These are phyloP conservation scores for Huiozyma sinensis DNA, from an alignment of 805 yeast species.

Conservation along the genomic window DNA sequence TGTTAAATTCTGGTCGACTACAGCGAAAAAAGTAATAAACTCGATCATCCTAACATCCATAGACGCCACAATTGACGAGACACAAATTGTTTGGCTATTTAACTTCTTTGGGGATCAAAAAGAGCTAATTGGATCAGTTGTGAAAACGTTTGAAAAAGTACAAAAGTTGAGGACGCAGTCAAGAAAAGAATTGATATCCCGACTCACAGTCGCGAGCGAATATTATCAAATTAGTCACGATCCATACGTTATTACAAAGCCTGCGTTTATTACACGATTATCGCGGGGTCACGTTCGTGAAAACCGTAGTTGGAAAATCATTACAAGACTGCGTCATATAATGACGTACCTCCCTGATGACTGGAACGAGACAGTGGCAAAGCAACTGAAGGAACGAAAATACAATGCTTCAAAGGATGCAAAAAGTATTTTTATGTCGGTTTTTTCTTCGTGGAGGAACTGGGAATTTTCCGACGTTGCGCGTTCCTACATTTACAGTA, in stretches of 20 bases:
- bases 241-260: slow-evolving; percentile 82
- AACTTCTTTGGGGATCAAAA: slow-evolving; percentile 11
- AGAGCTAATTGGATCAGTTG: slow-evolving; percentile 6
- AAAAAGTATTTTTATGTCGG: slow-evolving; percentile 39
- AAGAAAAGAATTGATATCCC: slow-evolving; percentile 31
- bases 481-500: slow-evolving; percentile 43
- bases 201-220: slow-evolving; percentile 38
- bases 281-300: slow-evolving; percentile 65
- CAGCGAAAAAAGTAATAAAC: slow-evolving; percentile 8
- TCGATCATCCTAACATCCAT: slow-evolving; percentile 24
- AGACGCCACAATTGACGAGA: slow-evolving; percentile 25
- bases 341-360: slow-evolving; percentile 43
- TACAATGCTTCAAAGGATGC: slow-evolving; percentile 46
- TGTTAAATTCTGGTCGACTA: slow-evolving; percentile 22
- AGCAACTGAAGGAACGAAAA: slow-evolving; percentile 19
- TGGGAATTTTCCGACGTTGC: slow-evolving; percentile 75
- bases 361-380: slow-evolving; percentile 31
- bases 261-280: slow-evolving; percentile 69
- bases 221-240: slow-evolving; percentile 57
- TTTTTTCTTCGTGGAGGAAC: slow-evolving; percentile 73
- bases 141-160: slow-evolving; percentile 2
- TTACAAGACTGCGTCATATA: slow-evolving; percentile 70
- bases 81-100: slow-evolving; percentile 29
- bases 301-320: slow-evolving; percentile 78
- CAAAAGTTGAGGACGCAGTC: slow-evolving; percentile 8